Base-by-base conservation (phyloP, 179 eudicot species). In the Vitellaria paradoxa region DNA sequence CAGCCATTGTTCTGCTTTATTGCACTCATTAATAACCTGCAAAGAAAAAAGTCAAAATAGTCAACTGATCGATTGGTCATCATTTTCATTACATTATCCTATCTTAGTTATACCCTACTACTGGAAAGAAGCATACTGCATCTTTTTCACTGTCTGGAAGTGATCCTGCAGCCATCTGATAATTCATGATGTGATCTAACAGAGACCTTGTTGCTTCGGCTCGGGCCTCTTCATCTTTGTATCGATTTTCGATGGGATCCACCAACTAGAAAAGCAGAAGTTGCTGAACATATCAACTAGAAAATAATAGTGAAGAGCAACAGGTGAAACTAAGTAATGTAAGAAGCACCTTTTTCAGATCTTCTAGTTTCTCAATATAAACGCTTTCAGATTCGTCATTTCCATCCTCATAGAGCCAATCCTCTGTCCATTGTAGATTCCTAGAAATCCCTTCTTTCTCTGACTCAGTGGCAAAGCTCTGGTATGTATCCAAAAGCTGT, bases 321-420 rank as follows among this genome's bases (percentile, higher is more conserved):
- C 37, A 40, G 21, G n/a, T 17, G 23, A 77, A 66, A 50, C 26
- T 63, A 63, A 67, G 65, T 69, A 61, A 81, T 7, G 52, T 50
- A 42, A 65, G 66, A 78, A 42, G 65, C 65, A 93, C 99, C 99
- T 83, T 89, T 81, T 82, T 82, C 37, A 96, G 88, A 81, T 86
- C 87, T 74, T 92, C 83, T 45, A 91, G 82, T 78, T 88, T 91
- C 81, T 85, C 78, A 62, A 89, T 73, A 79, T 93, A 96, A 68
- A 89, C 89, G 55, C 76, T 37, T 66, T 93, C 97, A 81, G 98
- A 82, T 81, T 89, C 97, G 85, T 93, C 93, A 85, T 87, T 96
- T 47, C 98, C 98, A 57, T 96, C 99, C 57, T 89, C 99, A 76
- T 96, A 96, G 49, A 96, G 93, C 99, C 99, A 96, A 42, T 96